Conservation (phyloP, 495 filamentous ascomycete species). For the Tuber melanosporum region DNA sequence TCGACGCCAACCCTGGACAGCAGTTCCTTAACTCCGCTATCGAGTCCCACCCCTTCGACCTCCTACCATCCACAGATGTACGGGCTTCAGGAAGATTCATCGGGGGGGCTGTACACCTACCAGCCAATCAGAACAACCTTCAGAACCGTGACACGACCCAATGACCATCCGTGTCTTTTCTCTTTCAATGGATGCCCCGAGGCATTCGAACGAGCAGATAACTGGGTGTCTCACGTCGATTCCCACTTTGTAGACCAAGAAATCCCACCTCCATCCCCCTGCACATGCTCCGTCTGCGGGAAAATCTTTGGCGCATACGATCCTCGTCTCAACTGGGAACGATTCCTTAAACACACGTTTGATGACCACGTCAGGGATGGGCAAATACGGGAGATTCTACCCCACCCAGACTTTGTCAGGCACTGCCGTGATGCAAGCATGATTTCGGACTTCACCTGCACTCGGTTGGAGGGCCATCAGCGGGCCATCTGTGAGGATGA, state of each 20-base stretch:
- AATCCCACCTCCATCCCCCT: constrained; percentile 12
- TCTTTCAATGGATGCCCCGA: constrained; percentile 14
- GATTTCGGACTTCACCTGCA: constrained; percentile 16
- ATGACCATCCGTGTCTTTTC: constrained; percentile 23
- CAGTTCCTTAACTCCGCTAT: constrained; percentile 5
- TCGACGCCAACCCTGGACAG: constrained; percentile 13
- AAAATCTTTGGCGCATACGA: background rate
- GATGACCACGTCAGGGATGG: background rate
- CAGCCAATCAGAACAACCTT: background rate
- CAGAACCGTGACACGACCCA: background rate
- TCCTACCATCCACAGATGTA: constrained; percentile 19
- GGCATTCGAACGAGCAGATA: background rate
- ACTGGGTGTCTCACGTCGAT: constrained; percentile 20
- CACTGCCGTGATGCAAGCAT: constrained; percentile 14
- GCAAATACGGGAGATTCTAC: background rate
- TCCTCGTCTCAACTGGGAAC: constrained; percentile 10
- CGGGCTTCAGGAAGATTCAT: constrained; percentile 10
- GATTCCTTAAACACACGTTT: constrained; percentile 20
- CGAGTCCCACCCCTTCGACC: background rate
- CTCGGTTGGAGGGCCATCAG: background rate
- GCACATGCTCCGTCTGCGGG: constrained; percentile 21
- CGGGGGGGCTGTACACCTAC: constrained; percentile 11
- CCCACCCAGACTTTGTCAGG: constrained; percentile 11
- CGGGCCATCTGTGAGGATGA: background rate
- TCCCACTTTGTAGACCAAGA: constrained; percentile 4